Evolutionary conservation across 1,139 yeast genomes (phyloP).

Genomic region (Candida sp.): DNA sequence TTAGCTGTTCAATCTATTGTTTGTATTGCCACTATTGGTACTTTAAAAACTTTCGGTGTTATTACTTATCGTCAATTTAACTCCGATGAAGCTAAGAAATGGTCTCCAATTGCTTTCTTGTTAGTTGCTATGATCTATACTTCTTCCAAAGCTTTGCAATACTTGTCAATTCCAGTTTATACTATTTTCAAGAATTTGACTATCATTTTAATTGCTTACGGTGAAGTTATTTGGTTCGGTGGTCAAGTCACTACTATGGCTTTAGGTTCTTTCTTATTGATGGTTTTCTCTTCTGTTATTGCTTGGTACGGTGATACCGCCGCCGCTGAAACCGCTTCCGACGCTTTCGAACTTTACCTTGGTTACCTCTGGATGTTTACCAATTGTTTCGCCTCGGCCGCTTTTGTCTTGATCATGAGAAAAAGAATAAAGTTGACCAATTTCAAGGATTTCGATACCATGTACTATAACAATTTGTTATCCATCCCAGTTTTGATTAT

Average conservation of each 20-base stretch:
- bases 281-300: conserved; percentile 90
- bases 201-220: conserved; percentile 93
- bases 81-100: conserved; percentile 84
- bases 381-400: conserved; percentile 92
- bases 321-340: conserved; percentile 35
- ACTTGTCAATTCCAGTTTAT: conserved; percentile 88
- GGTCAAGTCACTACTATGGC: conserved; percentile 92
- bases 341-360: conserved; percentile 51
- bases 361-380: conserved; percentile 97
- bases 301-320: conserved; percentile 89
- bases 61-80: conserved; percentile 87
- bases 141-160: conserved; percentile 91
- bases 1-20: conserved; percentile 80
- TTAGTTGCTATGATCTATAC: conserved; percentile 96
- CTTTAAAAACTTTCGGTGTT: conserved; percentile 67
- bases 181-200: conserved; percentile 98
- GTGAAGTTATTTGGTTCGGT: conserved; percentile 97
- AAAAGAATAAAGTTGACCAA: conserved; percentile 96
- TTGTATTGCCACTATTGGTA: conserved; percentile 70
- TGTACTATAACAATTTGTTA: conserved; percentile 94
- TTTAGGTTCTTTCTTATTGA: conserved; percentile 77
- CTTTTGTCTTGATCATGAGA: conserved; percentile 92
- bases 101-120: conserved; percentile 91
- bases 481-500: conserved; percentile 84
- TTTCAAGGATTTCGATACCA: conserved; percentile 97